Percentiles rank a stretch among this genome's conserved stretches.
These are phyloP conservation scores for Carex scoparia DNA, from an alignment of 176 grass and related monocot species.

Conservation along the genomic window DNA sequence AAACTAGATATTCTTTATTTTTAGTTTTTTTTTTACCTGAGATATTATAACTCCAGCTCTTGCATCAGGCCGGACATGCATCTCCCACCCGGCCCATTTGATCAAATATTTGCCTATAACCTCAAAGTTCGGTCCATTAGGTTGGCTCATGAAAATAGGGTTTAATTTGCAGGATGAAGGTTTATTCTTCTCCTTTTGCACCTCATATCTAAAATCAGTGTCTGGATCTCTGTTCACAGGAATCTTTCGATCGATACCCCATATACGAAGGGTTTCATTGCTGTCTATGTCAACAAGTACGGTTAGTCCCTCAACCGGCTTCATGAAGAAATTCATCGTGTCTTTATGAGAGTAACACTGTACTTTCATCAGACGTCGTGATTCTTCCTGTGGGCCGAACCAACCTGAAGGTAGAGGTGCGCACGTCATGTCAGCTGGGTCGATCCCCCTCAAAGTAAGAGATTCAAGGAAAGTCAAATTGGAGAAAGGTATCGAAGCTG, in stretches of 20 bases:
- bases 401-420: constrained; percentile 55
- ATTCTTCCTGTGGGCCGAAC: constrained; percentile 60
- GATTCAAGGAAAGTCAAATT: constrained; percentile 46
- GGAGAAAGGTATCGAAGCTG: constrained; percentile 32
- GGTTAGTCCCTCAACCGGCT: constrained; percentile 83
- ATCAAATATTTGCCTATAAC: constrained; percentile 56
- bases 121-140: constrained; percentile 30
- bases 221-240: constrained; percentile 45
- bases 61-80: constrained; percentile 72
- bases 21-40: not conserved
- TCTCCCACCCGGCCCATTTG: constrained; percentile 79
- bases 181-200: not conserved
- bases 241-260: constrained; percentile 45
- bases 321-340: constrained; percentile 95
- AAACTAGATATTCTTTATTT: too few species aligned
- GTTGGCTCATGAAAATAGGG: constrained; percentile 53
- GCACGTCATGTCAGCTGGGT: constrained; percentile 42
- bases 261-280: constrained; percentile 40
- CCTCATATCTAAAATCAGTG: constrained; percentile 54
- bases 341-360: constrained; percentile 73
- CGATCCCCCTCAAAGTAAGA: constrained; percentile 38
- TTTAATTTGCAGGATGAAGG: constrained; percentile 32
- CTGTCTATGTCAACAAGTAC: constrained; percentile 72
- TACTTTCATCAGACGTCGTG: constrained; percentile 53
- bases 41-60: constrained; percentile 73